A percentile compares a stretch with the other conserved stretches of the same genome.
These are phyloP conservation scores for Solanum peruvianum DNA, from an alignment of 257 asterid genomes.

Conservation along the genomic window DNA sequence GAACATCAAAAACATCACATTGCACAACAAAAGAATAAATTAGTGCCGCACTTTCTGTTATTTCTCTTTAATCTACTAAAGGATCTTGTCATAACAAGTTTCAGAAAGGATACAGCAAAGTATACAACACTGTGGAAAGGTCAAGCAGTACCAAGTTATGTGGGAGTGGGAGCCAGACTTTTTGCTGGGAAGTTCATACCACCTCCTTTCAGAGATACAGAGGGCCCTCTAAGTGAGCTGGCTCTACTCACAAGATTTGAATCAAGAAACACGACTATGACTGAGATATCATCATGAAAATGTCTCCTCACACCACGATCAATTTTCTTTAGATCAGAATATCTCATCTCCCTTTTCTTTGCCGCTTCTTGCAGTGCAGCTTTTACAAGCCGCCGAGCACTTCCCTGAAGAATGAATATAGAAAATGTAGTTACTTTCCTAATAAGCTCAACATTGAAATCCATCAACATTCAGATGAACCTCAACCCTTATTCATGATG, in stretches of 20 bases:
- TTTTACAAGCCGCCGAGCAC: slow-evolving; percentile 37
- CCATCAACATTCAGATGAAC: neutral
- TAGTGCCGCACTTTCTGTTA: slow-evolving; percentile 20
- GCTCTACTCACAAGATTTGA: slow-evolving; percentile 34
- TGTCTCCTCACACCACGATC: slow-evolving; percentile 40
- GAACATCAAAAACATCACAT: slow-evolving; percentile 20
- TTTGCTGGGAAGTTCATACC: slow-evolving; percentile 22
- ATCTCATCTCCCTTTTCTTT: slow-evolving; percentile 48
- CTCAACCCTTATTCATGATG: neutral
- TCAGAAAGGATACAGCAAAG: slow-evolving; percentile 20
- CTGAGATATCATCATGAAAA: slow-evolving; percentile 42
- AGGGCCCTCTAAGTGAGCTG: slow-evolving; percentile 24
- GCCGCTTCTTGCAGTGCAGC: slow-evolving; percentile 45
- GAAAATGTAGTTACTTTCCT: neutral
- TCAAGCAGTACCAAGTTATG: slow-evolving; percentile 15
- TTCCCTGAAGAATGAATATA: slow-evolving; percentile 20
- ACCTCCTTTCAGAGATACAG: slow-evolving; percentile 26
- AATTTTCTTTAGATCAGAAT: slow-evolving; percentile 37
- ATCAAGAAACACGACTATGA: slow-evolving; percentile 26
- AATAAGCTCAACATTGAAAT: neutral
- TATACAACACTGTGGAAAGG: slow-evolving; percentile 14
- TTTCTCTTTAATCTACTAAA: slow-evolving; percentile 10
- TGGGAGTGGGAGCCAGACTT: slow-evolving; percentile 19
- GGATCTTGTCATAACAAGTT: slow-evolving; percentile 2
- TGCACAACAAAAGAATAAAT: slow-evolving; percentile 26